Evolutionary conservation across 2,329 filamentous ascomycete species (phyloP), one percentile per base, ranked within the genome.

Genomic region (Xylariales sp.): DNA sequence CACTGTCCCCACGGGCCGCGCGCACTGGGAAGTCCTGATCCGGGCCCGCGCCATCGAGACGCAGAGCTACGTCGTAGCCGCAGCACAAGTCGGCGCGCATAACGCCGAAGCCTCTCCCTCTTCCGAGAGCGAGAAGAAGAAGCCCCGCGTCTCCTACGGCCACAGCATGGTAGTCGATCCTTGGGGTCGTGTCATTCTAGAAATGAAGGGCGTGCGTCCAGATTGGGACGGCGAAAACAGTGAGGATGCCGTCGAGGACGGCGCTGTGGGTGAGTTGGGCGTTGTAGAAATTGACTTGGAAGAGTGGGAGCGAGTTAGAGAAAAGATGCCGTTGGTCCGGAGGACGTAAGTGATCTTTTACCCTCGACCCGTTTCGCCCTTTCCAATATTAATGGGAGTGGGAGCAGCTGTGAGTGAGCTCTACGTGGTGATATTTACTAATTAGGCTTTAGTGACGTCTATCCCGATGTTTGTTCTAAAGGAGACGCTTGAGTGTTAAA

Each of bases 1-100:
- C 77, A 97, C 94, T 0, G 86, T 97, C 0, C 89, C 91, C 0
- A 97, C 95, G 0, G 95, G 95, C 0, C 85, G 84, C 64, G 92
- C 92, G 1, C 95, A 97, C 80, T 98, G 95, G 95, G 89, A 93
- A 75, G 84, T 88, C 1, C 81, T 98, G 5, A 83, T 97, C 14
- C 85, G 92, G 34, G 90, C 93, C 3, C 85, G 95, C 54, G 95
- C 95, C 9, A 93, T 97, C 68, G 95, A 97, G 83, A 93, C 91
- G 18, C 92, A 97, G 81, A 89, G 89, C 63, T 98, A 93, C 83
- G 90, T 97, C 1, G 83, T 97, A 68, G 95, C 94, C 9, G 90
- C 94, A 0, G 95, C 94, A 46, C 94, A 97, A 80, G 87, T 88
- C 28, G 94, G 94, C 0, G 79, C 83, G 45, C 93, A 84, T 71